phyloP scores from a whole-genome alignment of 2,329 filamentous ascomycete species.

The Phyllosticta ampelicida region DNA sequence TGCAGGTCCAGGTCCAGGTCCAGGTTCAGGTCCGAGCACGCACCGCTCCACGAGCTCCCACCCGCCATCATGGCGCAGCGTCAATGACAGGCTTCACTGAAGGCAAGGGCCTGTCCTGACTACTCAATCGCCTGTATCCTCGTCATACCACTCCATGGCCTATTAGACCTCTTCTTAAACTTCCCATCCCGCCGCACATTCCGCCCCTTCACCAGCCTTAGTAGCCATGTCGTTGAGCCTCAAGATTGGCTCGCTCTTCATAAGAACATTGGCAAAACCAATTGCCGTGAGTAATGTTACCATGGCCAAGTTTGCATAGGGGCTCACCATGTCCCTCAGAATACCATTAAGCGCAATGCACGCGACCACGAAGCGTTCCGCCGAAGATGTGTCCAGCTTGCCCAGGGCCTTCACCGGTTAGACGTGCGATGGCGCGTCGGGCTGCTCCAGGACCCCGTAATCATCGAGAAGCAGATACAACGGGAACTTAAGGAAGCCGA shows the following conservation, averaged over 20 bases:
- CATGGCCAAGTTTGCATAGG: background rate
- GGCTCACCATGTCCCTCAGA: conserved; percentile 33
- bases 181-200: background rate
- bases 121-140: background rate
- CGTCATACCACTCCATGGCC: background rate
- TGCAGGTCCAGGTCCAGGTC: too few species aligned
- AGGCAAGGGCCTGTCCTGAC: background rate
- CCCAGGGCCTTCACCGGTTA: conserved; percentile 52
- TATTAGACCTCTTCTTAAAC: background rate
- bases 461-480: conserved; percentile 41
- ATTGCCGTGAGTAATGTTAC: conserved; percentile 46
- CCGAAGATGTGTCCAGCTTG: conserved; percentile 48
- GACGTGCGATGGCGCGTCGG: conserved; percentile 60
- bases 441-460: conserved; percentile 50
- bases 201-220: background rate
- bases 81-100: background rate
- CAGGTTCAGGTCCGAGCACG: background rate
- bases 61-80: background rate
- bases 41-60: conserved; percentile 7
- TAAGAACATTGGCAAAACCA: conserved; percentile 57
- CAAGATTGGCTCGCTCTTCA: conserved; percentile 54
- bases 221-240: conserved; percentile 51
- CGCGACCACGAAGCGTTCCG: conserved; percentile 59
- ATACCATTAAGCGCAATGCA: conserved; percentile 56
- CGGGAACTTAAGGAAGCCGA: conserved; percentile 46